These are phyloP conservation scores for Rhododendron simsii DNA, from an alignment of 148 eudicot genomes.

Conservation along the genomic window DNA sequence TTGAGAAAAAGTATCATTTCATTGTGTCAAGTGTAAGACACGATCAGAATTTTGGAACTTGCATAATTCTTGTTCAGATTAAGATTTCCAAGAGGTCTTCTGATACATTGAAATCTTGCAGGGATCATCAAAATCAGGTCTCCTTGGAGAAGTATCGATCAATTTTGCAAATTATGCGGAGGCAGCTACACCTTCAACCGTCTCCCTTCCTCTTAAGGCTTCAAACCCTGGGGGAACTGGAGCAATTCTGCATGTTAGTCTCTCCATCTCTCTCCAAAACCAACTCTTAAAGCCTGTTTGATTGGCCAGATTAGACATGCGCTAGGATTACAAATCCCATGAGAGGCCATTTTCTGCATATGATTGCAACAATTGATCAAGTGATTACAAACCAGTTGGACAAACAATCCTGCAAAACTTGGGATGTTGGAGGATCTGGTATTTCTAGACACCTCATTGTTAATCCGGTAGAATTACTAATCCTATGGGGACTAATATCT, in stretches of 20 bases:
- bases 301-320: not conserved
- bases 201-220: slow-evolving; percentile 61
- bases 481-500: not conserved
- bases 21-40: slow-evolving; percentile 67
- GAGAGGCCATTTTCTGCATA: not conserved
- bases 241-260: not conserved
- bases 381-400: not conserved
- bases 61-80: not conserved
- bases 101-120: slow-evolving; percentile 25
- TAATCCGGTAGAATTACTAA: not conserved
- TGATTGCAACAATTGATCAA: not conserved
- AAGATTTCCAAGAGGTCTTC: not conserved
- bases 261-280: not conserved
- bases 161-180: slow-evolving; percentile 75
- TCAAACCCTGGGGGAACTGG: slow-evolving; percentile 33
- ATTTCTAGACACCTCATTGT: not conserved
- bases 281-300: not conserved
- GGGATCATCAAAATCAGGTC: slow-evolving; percentile 85
- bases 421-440: not conserved
- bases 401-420: not conserved
- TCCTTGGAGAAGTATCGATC: slow-evolving; percentile 65
- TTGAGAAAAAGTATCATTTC: slow-evolving; percentile 67
- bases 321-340: not conserved
- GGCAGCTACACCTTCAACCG: slow-evolving; percentile 45
- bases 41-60: not conserved